Evolutionary conservation across 257 asterid species (phyloP).

Genomic region (Lantana camara): DNA sequence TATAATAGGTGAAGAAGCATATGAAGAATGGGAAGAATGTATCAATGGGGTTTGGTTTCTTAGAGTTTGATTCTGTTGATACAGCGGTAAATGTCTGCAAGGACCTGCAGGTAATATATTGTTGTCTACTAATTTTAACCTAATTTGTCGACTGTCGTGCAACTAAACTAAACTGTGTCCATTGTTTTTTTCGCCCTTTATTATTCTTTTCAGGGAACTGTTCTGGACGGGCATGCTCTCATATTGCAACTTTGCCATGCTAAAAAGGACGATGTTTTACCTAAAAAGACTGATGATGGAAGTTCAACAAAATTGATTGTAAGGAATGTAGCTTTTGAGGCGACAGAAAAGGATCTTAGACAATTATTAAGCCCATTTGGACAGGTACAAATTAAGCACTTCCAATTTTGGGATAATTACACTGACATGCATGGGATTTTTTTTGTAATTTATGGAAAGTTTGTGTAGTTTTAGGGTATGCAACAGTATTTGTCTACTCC

Average conservation of each 20-base stretch:
- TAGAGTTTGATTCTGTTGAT: constrained; percentile 83
- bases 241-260: constrained; percentile 80
- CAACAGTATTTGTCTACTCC: too few relatives aligned
- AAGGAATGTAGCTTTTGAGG: constrained; percentile 95
- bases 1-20: constrained; percentile 80
- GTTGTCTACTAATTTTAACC: background rate
- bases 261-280: constrained; percentile 54
- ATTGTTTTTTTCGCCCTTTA: constrained; percentile 19
- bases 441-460: too few relatives aligned
- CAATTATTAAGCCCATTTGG: constrained; percentile 85
- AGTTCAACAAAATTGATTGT: constrained; percentile 92
- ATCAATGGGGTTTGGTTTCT: constrained; percentile 93
- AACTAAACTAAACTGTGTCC: background rate
- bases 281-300: constrained; percentile 50
- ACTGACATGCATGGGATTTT: too few relatives aligned
- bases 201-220: constrained; percentile 60
- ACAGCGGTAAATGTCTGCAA: constrained; percentile 74
- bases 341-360: constrained; percentile 89
- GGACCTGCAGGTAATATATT: constrained; percentile 67
- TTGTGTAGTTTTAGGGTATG: too few relatives aligned
- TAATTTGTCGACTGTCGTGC: background rate
- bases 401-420: too few relatives aligned
- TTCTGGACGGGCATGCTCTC: constrained; percentile 96
- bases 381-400: constrained; percentile 85
- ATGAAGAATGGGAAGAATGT: constrained; percentile 81